Evolutionary conservation across 163 green algal species (phyloP).

Genomic region (Chlorella variabilis): DNA sequence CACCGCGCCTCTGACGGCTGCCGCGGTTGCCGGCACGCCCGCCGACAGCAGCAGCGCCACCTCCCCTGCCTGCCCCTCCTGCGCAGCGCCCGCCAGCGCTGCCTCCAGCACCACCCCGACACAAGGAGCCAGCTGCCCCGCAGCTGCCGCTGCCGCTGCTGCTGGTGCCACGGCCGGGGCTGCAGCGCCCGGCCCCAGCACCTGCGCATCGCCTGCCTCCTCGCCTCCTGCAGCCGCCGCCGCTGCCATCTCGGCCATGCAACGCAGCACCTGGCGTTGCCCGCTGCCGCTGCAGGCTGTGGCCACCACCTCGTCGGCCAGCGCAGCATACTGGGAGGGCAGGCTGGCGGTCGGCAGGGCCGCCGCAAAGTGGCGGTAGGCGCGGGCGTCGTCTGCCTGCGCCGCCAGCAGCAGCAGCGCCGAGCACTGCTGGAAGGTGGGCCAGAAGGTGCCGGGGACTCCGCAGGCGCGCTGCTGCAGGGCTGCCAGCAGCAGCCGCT

Average conservation of each 20-base stretch:
- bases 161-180: neutral
- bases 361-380: neutral
- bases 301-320: neutral
- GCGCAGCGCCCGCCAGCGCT: neutral
- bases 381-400: neutral
- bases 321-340: neutral
- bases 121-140: neutral
- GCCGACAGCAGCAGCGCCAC: neutral
- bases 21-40: neutral
- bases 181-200: too few relatives aligned
- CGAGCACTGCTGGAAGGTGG: neutral
- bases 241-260: constrained; percentile 16
- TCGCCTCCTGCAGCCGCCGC: neutral
- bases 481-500: constrained; percentile 2
- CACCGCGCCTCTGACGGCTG: neutral
- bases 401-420: constrained; percentile 11
- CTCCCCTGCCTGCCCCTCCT: neutral
- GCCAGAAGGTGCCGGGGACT: neutral
- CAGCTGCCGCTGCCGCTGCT: neutral
- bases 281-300: neutral
- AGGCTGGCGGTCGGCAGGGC: neutral
- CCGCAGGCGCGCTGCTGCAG: neutral
- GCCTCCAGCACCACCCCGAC: neutral
- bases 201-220: too few relatives aligned
- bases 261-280: neutral